Base-by-base conservation (phyloP, 2,329 filamentous ascomycete genomes). In the Thielaviopsis punctulata region DNA sequence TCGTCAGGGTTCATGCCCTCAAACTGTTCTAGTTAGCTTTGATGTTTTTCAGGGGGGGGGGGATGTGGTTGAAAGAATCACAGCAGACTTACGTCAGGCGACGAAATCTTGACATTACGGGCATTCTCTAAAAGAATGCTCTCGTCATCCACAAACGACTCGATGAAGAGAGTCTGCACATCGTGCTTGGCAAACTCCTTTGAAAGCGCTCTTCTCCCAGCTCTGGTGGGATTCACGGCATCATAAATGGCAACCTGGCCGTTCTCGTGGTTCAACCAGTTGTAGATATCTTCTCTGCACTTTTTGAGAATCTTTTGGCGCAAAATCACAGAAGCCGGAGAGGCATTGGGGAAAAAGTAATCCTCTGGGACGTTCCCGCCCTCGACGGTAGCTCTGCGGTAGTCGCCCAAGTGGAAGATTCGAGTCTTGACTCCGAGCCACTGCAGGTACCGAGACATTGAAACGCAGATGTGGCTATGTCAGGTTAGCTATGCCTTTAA, bases 181-280 rank as follows among this genome's bases (percentile, higher is more conserved):
- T 95, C 86, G 63, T 95, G 87, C 68, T 95, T 96, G n/a, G 86
- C 83, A 64, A 98, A 95, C 62, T 98, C 92, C 66, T 94, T 95
- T 4, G 88, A 89, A 18, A 98, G 71, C 10, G 87, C 84, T 52
- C 83, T 79, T 46, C 92, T 80, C 15, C 88, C 89, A 54, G 77
- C 80, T 19, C 86, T 81, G 19, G 92, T 82, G 4, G 90, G 89
- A 61, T 98, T 98, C 18, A 98, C 93, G 24, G 93, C 92, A 66
- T 98, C 92, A 64, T 96, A 98, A 55, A 98, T 96, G 52, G 92
- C 92, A 52, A 98, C 90, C 63, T 98, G 92, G 12, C 92, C 92
- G 60, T 96, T 96, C 62, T 96, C 92, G 59, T 95, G 85, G 61
- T 96, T 93, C 45, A 98, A 71, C 73, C 95, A 98, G 52, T 84